Base-by-base conservation (phyloP, 129 eudicot species). In the Solidago caesia region DNA sequence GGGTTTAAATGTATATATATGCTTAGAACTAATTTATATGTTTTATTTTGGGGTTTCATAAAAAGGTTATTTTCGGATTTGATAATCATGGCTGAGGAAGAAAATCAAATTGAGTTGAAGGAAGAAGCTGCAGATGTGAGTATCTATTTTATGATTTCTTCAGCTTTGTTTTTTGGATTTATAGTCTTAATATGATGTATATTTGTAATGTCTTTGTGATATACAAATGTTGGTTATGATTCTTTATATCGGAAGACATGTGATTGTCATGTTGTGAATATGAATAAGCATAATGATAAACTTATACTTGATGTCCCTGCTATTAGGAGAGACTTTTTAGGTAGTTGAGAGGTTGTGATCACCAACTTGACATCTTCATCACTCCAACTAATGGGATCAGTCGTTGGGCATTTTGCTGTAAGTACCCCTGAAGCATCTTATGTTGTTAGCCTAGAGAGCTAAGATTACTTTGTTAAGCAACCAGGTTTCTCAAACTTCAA, bases 391-490 rank as follows among this genome's bases (percentile, higher is more conserved):
- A 77, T 16, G 79, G 98, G 98, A 7, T 84, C 91, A n/a, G 58
- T 88, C 66, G 43, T 93, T 12, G 84, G 92, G 74, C 98, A 93
- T 78, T 70, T 93, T 68, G 86, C 85, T n/a, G 85, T 88, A 44
- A 93, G 98, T 86, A 90, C 97, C 16, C 98, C 98, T 0, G 98
- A 93, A 68, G 97, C 97, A 57, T 74, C 89, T 29, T 88, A 81
- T 45, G 96, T 96, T 13, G 41, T 85, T 39, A 97, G 98, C 75
- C 74, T 93, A 13, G 88, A 86, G 77, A 83, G 89, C 47, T 88
- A 96, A 7, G 83, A 85, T 82, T 93, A 80, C 83, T 83, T 73
- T 45, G 77, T 25, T 75, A 83, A 79, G 83, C 88, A 87, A n/a
- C 97, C 96, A 4, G 8, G 90, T 46, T 42, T 13, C 39, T 77